phyloP scores from a whole-genome alignment of 306 rosid genomes.

The Medicago arabica region DNA sequence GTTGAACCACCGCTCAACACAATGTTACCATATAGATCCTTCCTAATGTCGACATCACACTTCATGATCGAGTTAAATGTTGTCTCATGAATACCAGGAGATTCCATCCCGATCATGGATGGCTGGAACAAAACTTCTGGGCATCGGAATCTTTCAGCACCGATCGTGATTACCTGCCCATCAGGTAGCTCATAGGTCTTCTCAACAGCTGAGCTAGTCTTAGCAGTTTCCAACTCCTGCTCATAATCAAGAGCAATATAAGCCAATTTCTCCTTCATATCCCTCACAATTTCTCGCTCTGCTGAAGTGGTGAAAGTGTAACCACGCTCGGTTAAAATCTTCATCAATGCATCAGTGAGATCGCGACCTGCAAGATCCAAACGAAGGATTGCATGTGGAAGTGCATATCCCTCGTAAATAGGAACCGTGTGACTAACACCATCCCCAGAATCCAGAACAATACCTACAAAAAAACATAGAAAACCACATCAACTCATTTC shows the following conservation, averaged over 20 bases:
- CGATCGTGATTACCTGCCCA: constrained; percentile 61
- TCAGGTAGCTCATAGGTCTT: constrained; percentile 72
- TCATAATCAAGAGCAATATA: constrained; percentile 83
- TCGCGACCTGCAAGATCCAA: constrained; percentile 88
- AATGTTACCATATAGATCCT: constrained; percentile 64
- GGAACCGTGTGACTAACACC: constrained; percentile 63
- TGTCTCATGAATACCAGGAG: constrained; percentile 60
- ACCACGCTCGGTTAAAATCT: constrained; percentile 82
- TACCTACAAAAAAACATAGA: constrained; percentile 47
- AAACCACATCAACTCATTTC: constrained; percentile 37
- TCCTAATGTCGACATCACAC: constrained; percentile 61
- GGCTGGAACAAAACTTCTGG: constrained; percentile 65
- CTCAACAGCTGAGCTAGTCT: constrained; percentile 83
- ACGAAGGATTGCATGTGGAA: constrained; percentile 67
- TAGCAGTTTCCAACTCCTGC: constrained; percentile 75
- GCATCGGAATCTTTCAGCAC: constrained; percentile 64
- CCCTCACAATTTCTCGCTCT: constrained; percentile 88
- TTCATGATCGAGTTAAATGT: constrained; percentile 63
- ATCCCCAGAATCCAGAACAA: constrained; percentile 60
- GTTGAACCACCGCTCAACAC: constrained; percentile 68
- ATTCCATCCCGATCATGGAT: constrained; percentile 62
- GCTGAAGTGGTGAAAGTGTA: constrained; percentile 84
- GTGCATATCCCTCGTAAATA: constrained; percentile 60
- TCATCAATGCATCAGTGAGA: constrained; percentile 81
- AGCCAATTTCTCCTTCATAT: constrained; percentile 65